Evolutionary conservation across 2,329 filamentous ascomycete species (phyloP), one percentile per base, ranked within the genome.

Genomic region (Talaromyces sp.): DNA sequence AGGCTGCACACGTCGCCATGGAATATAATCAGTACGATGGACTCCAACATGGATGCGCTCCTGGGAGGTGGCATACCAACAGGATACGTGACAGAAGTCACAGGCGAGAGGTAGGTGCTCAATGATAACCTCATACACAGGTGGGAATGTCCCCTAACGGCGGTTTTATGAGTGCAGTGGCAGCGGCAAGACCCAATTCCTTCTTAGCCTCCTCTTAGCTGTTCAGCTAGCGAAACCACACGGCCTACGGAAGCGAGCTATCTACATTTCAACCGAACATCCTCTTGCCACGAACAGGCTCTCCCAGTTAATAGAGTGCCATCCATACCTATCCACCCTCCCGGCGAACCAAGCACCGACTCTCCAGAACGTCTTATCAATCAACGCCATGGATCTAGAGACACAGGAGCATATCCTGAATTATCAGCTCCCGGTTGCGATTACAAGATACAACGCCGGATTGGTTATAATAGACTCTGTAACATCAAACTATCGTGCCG

Each of bases 201-300:
- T 97, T 24, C 83, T 97, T 24, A 86, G 87, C 19, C 82, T 99
- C 24, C 86, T 96, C 40, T 85, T 97, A 30, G 83, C 92, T 29
- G 87, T 87, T 14, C 94, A 99, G 72, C 86, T 97, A 4, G 86
- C 89, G 2, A 75, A 85, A 1, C 89, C 90, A 0, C 79, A 80
- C 37, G 91, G 90, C 5, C 80, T 91, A 0, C 82, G 82, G 33
- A 85, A 86, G 55, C 82, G 86, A n/a, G 88, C 90, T 1, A 81
- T 99, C 32, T 99, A 99, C 78, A 89, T 99, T 65, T 95, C 92
- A 1, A 97, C 94, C 39, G 94, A 99, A 75, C 87, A 91, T 0
- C 81, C 89, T 1, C 82, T 99, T 2, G 86, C 91, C 17, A 97
- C 93, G 5, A 83, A 78, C 2, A 89, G 94, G 17, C 84, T 99